Base-by-base conservation (phyloP, 1,284 basidiomycete species). In the Ganoderma lucidum region DNA sequence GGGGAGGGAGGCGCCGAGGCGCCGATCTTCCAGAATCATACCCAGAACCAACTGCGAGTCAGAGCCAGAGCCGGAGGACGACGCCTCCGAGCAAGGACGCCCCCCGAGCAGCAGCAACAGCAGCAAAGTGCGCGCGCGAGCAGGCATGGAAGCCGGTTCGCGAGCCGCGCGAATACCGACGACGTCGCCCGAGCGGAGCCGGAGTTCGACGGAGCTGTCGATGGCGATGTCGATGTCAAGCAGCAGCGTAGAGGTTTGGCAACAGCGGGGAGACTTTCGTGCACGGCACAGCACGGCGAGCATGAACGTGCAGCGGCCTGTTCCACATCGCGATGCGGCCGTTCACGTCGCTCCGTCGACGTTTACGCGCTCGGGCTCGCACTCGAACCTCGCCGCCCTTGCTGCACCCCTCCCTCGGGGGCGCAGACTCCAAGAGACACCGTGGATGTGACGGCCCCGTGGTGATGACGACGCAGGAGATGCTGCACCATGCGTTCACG, bases 241-340 rank as follows among this genome's bases (percentile, higher is more conserved):
- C 51, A 35, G 56, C 35, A 42, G 53, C 41, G 71, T 32, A 44
- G 67, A 48, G 67, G 61, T 12, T 23, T 10, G 23, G 5, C 45
- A n/a, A 14, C 6, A 68, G 71, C 66, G 63, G 69, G 67, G 71
- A 86, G 71, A 88, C 84, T 44, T 88, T 84, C 73, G 80, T 89
- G 61, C 89, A 89, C 79, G 81, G 65, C 80, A 83, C 23, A 79
- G 76, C 62, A 80, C 85, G n/a, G 85, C 85, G 55, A 87, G 82
- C 74, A 83, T 87, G 58, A 85, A 85, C 71, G 74, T 86, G 62
- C 85, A 88, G n/a, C 65, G 83, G 81, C 48, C 75, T 92, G 64
- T 88, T 90, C 76, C 85, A 84, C 64, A 85, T 86, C 35, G 85
- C 87, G 41, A 88, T 93, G 87, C 91, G 89, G 73, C 89, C 89